phyloP scores from a whole-genome alignment of 2,329 filamentous ascomycete species.

The Penicillium sp. region DNA sequence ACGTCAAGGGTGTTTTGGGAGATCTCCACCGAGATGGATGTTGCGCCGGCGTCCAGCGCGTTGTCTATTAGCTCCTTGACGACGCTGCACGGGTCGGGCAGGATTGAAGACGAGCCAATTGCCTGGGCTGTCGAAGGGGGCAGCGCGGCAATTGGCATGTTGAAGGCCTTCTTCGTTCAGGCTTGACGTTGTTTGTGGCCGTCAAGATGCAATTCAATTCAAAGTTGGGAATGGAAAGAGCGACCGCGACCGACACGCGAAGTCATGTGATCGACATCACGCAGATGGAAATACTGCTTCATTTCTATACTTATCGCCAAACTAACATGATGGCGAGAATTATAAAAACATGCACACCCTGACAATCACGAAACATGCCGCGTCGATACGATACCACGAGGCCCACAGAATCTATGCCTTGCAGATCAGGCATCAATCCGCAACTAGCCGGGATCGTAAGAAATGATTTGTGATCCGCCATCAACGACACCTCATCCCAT shows the following conservation, averaged over 20 bases:
- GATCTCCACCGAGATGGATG: constrained; percentile 56
- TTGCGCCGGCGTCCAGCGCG: constrained; percentile 60
- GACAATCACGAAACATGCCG: neutral
- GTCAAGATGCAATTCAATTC: neutral
- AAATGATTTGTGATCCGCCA: neutral
- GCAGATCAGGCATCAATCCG: neutral
- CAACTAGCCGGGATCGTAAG: neutral
- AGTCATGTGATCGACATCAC: constrained; percentile 5
- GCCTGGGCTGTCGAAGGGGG: constrained; percentile 43
- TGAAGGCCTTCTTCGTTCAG: constrained; percentile 8
- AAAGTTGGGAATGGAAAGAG: constrained; percentile 7
- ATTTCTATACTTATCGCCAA: neutral
- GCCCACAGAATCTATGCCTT: neutral
- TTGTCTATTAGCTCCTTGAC: constrained; percentile 67
- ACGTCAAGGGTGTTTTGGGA: constrained; percentile 56
- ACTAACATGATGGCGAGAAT: neutral
- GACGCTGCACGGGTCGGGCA: constrained; percentile 54
- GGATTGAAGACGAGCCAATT: constrained; percentile 55
- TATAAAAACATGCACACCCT: neutral
- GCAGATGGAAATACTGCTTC: neutral
- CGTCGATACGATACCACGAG: too few relatives aligned
- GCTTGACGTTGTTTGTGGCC: neutral
- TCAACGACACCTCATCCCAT: neutral
- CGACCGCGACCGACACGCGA: constrained; percentile 5
- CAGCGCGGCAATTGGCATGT: constrained; percentile 46